Evolutionary conservation across 2,329 filamentous ascomycete species (phyloP), one percentile per base, ranked within the genome.

Genomic region (Penicillium sp.): DNA sequence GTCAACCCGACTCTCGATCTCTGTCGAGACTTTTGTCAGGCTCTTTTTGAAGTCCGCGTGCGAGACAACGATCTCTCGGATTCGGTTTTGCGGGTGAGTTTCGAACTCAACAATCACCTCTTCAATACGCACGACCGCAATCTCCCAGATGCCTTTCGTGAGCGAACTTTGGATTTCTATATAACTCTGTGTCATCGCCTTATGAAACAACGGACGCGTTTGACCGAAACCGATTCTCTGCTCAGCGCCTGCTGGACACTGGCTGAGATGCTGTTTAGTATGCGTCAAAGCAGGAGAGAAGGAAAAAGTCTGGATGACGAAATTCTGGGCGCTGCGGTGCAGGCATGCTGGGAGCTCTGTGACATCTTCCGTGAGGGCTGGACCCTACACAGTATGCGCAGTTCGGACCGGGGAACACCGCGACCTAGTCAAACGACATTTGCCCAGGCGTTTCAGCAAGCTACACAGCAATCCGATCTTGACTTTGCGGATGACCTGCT

Each of bases 291-390:
- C 65, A 83, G 79, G 53, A 78, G 85, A 27, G 87, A 93, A 55
- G 82, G 82, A 16, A 86, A 81, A 56, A 72, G 76, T 0, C 76
- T 86, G 0, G 88, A 95, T 54, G 88, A 91, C 61, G 90, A 95
- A 61, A 76, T 95, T 0, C 76, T 96, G 0, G 85, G 86, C 4
- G 93, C 88, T 1, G 89, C 90, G 1, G 86, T 95, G 0, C 89
- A 95, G 63, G 88, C 90, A 11, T 96, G 90, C 66, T 96, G 89
- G 89, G 89, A 95, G 56, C 78, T 96, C 5, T 95, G 89, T 65
- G 89, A 96, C 69, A 82, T 96, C 44, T 95, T 96, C 74, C 80
- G 89, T 39, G 87, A 93, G 70, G 89, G 89, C 14, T 95, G 90
- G 89, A 89, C 87, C 3, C 87, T 93, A 59, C 57, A 61, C 31